Evolutionary conservation across 1,284 basidiomycete genomes (phyloP), one percentile per base, ranked within the genome.

Genomic region (Heterobasidion parviporum): DNA sequence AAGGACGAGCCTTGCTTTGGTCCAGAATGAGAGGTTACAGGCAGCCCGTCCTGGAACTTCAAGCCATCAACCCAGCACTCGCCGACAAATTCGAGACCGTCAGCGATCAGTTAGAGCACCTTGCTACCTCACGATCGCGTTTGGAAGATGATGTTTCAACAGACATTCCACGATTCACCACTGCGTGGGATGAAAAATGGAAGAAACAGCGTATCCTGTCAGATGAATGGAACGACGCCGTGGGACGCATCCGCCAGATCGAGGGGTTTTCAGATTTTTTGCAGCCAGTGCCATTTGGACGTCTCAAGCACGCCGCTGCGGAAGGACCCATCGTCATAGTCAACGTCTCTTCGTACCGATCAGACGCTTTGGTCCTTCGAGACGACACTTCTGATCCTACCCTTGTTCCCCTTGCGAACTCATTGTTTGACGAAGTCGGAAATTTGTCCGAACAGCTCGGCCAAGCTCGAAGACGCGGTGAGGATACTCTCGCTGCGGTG

Each of bases 291-390:
- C 56, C 62, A 1, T 72, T 67, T 45, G 18, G 55, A 8, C 59
- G 62, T 15, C 65, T 75, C 18, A 65, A 62, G 6, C 56, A 61
- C 47, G 72, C 60, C 5, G 63, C 67, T 0, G 54, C 49, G 0
- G 66, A 68, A n/a, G 72, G 73, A 2, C 73, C 73, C 0, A 65
- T 74, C 20, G 59, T 75, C 57, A 43, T 72, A 20, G 57, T 73
- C 52, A 74, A 69, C 43, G 58, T 65, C 14, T 61, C 61, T 47
- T 49, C 48, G 38, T 59, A 63, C 32, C 56, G 61, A 2, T 69
- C 65, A 10, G 65, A 71, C 54, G 68, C 64, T 8, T 49, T 71
- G 47, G 64, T 70, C 26, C 34, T 69, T 34, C 45, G 57, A 34
- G 20, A 55, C 38, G 54, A 15, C 33, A 16, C 26, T 7, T 43